Evolutionary conservation across 495 filamentous ascomycete genomes (phyloP).

Genomic region (Tetracladium marchalianum): DNA sequence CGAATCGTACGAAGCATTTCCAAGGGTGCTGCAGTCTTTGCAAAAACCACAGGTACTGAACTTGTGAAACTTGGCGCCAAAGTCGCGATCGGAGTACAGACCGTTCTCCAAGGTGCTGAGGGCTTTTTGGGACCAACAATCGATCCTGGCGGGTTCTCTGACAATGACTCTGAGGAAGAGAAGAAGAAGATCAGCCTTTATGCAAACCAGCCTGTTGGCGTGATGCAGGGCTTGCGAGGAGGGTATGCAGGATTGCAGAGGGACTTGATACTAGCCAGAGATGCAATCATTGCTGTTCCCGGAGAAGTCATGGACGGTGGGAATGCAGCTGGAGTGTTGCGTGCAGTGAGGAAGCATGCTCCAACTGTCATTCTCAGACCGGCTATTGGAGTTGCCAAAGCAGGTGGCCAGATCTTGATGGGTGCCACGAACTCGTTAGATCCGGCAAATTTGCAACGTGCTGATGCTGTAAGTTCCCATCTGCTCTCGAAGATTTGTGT

Average conservation of each 20-base stretch:
- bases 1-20: slow-evolving; percentile 83
- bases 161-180: slow-evolving; percentile 59
- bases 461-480: slow-evolving; percentile 68
- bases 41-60: slow-evolving; percentile 84
- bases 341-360: slow-evolving; percentile 68
- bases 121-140: slow-evolving; percentile 41
- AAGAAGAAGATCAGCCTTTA: slow-evolving; percentile 75
- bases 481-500: neutral
- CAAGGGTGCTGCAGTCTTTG: slow-evolving; percentile 82
- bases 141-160: slow-evolving; percentile 12
- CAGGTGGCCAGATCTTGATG: slow-evolving; percentile 78
- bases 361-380: slow-evolving; percentile 88
- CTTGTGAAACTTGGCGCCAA: slow-evolving; percentile 90
- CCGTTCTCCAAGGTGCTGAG: slow-evolving; percentile 79
- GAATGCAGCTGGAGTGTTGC: slow-evolving; percentile 72
- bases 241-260: slow-evolving; percentile 75
- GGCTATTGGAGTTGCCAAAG: slow-evolving; percentile 74
- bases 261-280: slow-evolving; percentile 71
- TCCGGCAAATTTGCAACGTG: slow-evolving; percentile 65
- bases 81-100: slow-evolving; percentile 89
- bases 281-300: slow-evolving; percentile 92
- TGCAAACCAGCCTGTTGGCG: slow-evolving; percentile 82
- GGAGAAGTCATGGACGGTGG: slow-evolving; percentile 81
- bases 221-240: slow-evolving; percentile 74
- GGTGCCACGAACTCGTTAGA: slow-evolving; percentile 93